A percentile compares a stretch with the other conserved stretches of the same genome.
Conservation (phyloP, 352 stramenopile genomes). For the Globisporangium heterothallicum region DNA sequence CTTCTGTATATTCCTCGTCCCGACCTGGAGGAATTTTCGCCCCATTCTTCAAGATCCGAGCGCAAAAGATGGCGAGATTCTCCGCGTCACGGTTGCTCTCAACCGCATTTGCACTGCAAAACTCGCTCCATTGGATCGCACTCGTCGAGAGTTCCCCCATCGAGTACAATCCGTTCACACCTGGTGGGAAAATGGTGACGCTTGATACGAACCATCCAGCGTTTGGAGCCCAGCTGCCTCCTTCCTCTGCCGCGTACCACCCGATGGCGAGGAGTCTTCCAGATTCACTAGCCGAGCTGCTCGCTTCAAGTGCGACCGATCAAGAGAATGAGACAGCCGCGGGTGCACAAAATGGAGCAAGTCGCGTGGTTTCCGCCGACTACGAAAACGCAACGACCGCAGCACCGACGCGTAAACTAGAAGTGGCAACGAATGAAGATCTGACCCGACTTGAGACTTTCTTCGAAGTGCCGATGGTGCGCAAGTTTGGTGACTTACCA, state of each 20-base stretch:
- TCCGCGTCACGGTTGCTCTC: not conserved
- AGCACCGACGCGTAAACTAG: slow-evolving; percentile 3
- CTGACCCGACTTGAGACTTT: slow-evolving; percentile 42
- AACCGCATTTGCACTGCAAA: slow-evolving; percentile 1
- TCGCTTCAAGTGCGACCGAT: slow-evolving; percentile 4
- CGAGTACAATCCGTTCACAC: slow-evolving; percentile 11
- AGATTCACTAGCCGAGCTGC: slow-evolving; percentile 10
- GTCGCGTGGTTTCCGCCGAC: not conserved
- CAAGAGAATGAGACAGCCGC: no score
- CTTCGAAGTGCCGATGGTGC: slow-evolving; percentile 31
- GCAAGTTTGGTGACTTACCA: slow-evolving; percentile 33
- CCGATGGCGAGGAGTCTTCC: slow-evolving; percentile 7
- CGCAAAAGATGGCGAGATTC: not conserved
- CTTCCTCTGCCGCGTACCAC: slow-evolving; percentile 2
- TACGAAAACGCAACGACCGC: slow-evolving; percentile 2
- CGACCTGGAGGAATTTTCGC: no score
- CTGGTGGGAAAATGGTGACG: slow-evolving; percentile 4
- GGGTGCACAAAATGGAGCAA: not conserved
- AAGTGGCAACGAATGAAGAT: slow-evolving; percentile 22
- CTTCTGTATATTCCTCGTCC: no score
- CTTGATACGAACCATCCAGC: slow-evolving; percentile 10
- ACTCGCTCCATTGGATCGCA: not conserved
- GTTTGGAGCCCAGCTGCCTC: not conserved
- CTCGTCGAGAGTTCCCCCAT: not conserved
- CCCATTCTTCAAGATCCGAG: not conserved